phyloP scores from a whole-genome alignment of 2,329 filamentous ascomycete species.

The Dactylellina leptospora region DNA sequence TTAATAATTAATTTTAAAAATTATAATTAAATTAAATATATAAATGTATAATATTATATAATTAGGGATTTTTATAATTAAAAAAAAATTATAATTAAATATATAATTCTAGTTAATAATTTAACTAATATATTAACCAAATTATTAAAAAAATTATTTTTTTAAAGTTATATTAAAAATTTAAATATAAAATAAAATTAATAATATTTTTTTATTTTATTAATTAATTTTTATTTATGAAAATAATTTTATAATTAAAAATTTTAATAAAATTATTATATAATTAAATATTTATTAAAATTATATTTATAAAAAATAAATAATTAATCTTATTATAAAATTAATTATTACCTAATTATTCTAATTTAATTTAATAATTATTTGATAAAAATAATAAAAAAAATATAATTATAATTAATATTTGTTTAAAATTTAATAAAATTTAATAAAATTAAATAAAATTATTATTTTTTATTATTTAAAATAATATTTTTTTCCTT shows the following conservation, averaged over 20 bases:
- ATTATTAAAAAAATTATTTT: neutral
- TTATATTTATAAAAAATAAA: neutral
- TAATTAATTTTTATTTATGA: neutral
- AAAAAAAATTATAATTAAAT: neutral
- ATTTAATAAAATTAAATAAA: neutral
- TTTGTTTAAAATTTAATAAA: neutral
- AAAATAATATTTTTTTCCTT: neutral
- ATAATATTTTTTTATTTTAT: neutral
- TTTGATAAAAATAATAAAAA: neutral
- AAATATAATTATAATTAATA: neutral
- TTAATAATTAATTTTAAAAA: neutral
- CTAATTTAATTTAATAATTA: neutral
- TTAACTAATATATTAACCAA: neutral
- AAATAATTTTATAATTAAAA: too few relatives aligned
- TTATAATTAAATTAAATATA: neutral
- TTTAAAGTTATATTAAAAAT: neutral
- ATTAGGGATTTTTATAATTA: neutral
- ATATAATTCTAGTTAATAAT: neutral
- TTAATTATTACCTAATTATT: neutral
- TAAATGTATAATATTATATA: neutral
- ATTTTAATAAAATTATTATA: neutral
- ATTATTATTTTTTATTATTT: neutral
- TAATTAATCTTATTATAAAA: neutral
- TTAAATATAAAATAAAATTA: neutral
- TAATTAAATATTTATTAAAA: too few relatives aligned